Conservation (phyloP, 2,329 filamentous ascomycete genomes). For the Cryphonectria carpinicola region DNA sequence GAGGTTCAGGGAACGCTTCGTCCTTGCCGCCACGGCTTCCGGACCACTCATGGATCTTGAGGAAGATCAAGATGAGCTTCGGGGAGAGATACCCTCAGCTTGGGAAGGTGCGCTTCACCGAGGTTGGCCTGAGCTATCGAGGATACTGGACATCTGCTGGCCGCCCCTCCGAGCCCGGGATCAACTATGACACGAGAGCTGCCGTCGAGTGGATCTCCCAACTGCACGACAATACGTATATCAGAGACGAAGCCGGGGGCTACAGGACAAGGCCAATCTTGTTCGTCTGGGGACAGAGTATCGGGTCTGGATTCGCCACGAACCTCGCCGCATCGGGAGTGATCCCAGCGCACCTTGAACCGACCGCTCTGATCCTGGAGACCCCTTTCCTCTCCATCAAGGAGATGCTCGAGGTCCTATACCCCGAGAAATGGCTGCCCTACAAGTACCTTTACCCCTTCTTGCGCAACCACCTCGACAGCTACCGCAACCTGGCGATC, state of each 20-base stretch:
- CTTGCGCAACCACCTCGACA: conserved; percentile 66
- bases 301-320: conserved; percentile 73
- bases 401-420: conserved; percentile 72
- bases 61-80: conserved; percentile 45
- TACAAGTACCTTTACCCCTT: conserved; percentile 78
- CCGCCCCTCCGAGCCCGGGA: conserved; percentile 69
- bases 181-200: conserved; percentile 69
- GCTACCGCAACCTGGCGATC: conserved; percentile 52
- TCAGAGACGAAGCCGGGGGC: conserved; percentile 25
- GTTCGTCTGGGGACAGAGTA: conserved; percentile 77
- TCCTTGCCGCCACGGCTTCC: conserved; percentile 61
- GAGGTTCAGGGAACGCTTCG: conserved; percentile 57
- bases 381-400: conserved; percentile 75
- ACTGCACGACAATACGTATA: conserved; percentile 39
- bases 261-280: conserved; percentile 44
- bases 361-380: conserved; percentile 66
- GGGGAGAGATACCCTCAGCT: conserved; percentile 35
- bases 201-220: conserved; percentile 64
- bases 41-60: conserved; percentile 58
- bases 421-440: conserved; percentile 79
- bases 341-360: conserved; percentile 43
- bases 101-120: conserved; percentile 44
- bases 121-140: conserved; percentile 65
- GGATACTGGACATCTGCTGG: conserved; percentile 81
- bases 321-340: conserved; percentile 54